phyloP scores from a whole-genome alignment of 352 stramenopile species.

The Globisporangium parvum region DNA sequence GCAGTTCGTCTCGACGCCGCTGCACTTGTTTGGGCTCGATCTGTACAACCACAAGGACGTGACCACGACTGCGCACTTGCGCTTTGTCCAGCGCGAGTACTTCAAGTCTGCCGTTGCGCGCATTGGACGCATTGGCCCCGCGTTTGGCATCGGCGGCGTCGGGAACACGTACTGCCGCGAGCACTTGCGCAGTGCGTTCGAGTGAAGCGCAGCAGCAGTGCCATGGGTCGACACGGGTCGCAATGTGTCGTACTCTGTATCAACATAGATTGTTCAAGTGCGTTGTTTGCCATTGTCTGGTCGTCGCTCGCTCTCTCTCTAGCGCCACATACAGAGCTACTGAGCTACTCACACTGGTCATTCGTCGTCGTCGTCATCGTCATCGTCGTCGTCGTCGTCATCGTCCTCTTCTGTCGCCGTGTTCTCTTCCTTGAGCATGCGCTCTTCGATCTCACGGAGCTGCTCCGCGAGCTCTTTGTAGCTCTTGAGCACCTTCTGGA shows the following conservation, averaged over 20 bases:
- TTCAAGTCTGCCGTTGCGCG: slow-evolving; percentile 77
- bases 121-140: slow-evolving; percentile 83
- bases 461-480: slow-evolving; percentile 67
- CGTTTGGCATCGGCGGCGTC: slow-evolving; percentile 87
- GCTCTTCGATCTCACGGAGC: slow-evolving; percentile 59
- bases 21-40: slow-evolving; percentile 86
- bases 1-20: slow-evolving; percentile 85
- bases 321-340: too few species aligned
- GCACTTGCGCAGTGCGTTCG: slow-evolving; percentile 30
- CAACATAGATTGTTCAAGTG: background rate
- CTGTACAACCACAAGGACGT: slow-evolving; percentile 80
- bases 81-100: slow-evolving; percentile 80
- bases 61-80: slow-evolving; percentile 23
- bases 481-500: slow-evolving; percentile 63
- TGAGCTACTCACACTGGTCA: background rate
- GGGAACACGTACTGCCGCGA: slow-evolving; percentile 76
- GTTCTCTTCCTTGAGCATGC: slow-evolving; percentile 43
- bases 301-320: too few species aligned
- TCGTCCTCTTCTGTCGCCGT: slow-evolving; percentile 39
- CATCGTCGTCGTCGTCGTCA: slow-evolving; percentile 15
- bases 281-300: too few species aligned
- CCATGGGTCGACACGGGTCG: too few species aligned
- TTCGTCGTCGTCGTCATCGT: slow-evolving; percentile 14
- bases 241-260: background rate
- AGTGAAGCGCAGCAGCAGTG: slow-evolving; percentile 14